These are phyloP conservation scores for Cutaneotrichosporon cavernicola DNA, from an alignment of 1,284 basidiomycete genomes.

Conservation along the genomic window DNA sequence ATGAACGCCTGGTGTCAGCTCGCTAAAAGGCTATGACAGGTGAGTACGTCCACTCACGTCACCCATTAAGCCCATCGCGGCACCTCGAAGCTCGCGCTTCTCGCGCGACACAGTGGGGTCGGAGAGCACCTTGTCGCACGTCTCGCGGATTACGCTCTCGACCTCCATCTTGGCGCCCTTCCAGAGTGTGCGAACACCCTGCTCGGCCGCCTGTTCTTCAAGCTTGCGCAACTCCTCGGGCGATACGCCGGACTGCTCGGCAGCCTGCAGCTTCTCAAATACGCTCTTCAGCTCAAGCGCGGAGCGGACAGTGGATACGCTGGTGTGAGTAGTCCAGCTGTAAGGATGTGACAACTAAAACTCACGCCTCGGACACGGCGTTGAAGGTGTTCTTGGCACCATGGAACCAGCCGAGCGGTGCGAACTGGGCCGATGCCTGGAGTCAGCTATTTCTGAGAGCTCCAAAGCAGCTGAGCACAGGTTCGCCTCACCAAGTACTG, in stretches of 20 bases:
- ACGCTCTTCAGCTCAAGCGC: conserved; percentile 91
- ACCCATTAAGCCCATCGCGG: conserved; percentile 79
- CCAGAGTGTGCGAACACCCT: conserved; percentile 84
- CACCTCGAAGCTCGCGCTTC: conserved; percentile 71
- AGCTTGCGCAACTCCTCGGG: conserved; percentile 84
- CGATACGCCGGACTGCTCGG: conserved; percentile 80
- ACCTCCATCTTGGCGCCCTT: conserved; percentile 58
- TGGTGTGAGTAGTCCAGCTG: conserved; percentile 41
- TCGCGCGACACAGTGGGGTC: conserved; percentile 54
- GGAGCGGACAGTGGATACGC: conserved; percentile 62
- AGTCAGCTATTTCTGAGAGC: background rate
- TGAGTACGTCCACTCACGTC: conserved; percentile 61
- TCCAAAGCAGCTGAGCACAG: background rate
- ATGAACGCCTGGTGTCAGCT: conserved; percentile 40
- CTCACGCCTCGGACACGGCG: conserved; percentile 86
- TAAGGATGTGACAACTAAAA: conserved; percentile 22
- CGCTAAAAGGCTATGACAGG: conserved; percentile 12
- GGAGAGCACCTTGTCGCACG: conserved; percentile 79
- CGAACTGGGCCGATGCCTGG: conserved; percentile 62
- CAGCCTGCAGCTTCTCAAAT: conserved; percentile 91
- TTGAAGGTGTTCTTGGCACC: conserved; percentile 92
- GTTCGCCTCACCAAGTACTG: conserved; percentile 50
- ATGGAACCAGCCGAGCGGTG: conserved; percentile 73
- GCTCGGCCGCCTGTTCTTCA: conserved; percentile 95
- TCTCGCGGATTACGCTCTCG: conserved; percentile 84